Evolutionary conservation across 2,329 filamentous ascomycete species (phyloP).

Genomic region (Hymenoscyphus occultus): DNA sequence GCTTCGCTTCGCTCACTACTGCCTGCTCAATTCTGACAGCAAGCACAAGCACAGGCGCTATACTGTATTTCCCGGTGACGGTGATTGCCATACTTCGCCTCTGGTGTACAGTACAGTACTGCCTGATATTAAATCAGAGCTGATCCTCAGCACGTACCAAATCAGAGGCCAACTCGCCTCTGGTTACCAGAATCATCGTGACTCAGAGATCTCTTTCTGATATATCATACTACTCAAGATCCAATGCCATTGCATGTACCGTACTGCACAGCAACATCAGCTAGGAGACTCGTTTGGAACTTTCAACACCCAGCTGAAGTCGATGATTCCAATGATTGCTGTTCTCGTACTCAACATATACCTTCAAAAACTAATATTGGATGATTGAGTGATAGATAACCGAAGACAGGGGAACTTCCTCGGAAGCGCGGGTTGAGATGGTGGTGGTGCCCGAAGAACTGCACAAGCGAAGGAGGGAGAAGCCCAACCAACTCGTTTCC

Average conservation of each 20-base stretch:
- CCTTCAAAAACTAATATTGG: neutral
- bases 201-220: constrained; percentile 7
- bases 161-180: neutral
- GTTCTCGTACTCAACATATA: neutral
- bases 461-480: neutral
- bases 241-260: neutral
- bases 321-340: neutral
- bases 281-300: neutral
- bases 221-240: constrained; percentile 6
- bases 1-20: neutral
- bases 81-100: neutral
- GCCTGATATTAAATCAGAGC: neutral
- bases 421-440: neutral
- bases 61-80: neutral
- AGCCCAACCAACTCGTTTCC: constrained; percentile 1
- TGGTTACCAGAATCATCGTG: neutral
- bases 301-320: neutral
- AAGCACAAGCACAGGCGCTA: neutral
- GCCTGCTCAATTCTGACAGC: neutral
- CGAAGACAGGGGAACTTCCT: neutral
- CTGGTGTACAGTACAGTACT: neutral
- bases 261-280: neutral
- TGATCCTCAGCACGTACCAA: constrained; percentile 1
- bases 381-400: neutral
- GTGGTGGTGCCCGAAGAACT: neutral